These are phyloP conservation scores for Nicotiana tomentosiformis DNA, from an alignment of 257 asterid species.

Conservation along the genomic window DNA sequence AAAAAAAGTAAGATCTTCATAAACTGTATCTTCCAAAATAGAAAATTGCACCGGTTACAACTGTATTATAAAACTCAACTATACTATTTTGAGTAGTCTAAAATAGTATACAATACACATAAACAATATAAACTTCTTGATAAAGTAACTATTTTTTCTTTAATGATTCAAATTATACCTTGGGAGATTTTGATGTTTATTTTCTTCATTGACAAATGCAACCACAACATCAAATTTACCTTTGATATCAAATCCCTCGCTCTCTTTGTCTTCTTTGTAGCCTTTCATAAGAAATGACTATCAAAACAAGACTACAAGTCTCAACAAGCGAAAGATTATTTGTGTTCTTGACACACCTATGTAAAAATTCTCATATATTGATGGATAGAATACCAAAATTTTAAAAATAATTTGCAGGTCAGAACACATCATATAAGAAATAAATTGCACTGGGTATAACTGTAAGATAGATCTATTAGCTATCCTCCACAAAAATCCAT, in stretches of 20 bases:
- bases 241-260: background rate
- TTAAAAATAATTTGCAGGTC: background rate
- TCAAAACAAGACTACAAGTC: background rate
- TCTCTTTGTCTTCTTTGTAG: background rate
- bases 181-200: background rate
- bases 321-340: background rate
- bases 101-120: background rate
- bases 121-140: background rate
- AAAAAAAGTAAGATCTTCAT: background rate
- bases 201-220: no score
- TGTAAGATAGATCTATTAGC: background rate
- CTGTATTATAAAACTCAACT: background rate
- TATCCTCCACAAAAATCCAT: background rate
- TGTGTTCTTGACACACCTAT: background rate
- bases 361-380: background rate
- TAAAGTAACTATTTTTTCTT: no score
- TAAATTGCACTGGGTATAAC: background rate
- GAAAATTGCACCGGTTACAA: background rate
- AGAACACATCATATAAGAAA: background rate
- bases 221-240: background rate
- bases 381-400: background rate
- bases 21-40: background rate
- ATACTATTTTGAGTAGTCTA: background rate
- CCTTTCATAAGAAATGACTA: background rate
- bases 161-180: no score